Evolutionary conservation across 805 yeast species (phyloP).

Genomic region (Candida maltosa): DNA sequence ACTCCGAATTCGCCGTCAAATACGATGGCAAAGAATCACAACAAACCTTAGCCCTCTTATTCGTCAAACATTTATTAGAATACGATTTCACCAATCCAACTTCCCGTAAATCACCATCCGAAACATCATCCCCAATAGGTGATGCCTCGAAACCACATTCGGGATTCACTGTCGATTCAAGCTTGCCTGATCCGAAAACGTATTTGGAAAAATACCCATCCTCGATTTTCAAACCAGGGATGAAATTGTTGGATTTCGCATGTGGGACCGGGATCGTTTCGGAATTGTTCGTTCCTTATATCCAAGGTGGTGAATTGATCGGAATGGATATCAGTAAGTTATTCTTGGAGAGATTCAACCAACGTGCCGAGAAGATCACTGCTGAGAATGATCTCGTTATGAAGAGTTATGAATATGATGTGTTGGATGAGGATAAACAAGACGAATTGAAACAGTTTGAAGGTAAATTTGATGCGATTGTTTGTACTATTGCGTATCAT

Average conservation of each 20-base stretch:
- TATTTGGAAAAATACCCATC: constrained; percentile 8
- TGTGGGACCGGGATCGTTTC: constrained; percentile 42
- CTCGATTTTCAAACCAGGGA: constrained; percentile 17
- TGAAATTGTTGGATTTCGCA: constrained; percentile 36
- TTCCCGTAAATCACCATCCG: constrained; percentile 11
- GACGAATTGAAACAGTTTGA: constrained; percentile 13
- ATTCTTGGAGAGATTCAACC: constrained; percentile 15
- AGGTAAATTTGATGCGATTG: constrained; percentile 27
- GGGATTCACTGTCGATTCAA: constrained; percentile 9
- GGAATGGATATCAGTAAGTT: constrained; percentile 37
- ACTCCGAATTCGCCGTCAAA: constrained; percentile 12
- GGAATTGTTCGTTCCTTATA: constrained; percentile 25
- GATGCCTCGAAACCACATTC: constrained; percentile 10
- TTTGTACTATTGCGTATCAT: constrained; percentile 37
- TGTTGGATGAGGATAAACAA: constrained; percentile 15
- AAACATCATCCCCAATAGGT: constrained; percentile 11
- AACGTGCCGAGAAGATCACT: constrained; percentile 9
- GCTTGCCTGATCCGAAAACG: constrained; percentile 12
- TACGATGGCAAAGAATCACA: constrained; percentile 21
- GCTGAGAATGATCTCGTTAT: constrained; percentile 3
- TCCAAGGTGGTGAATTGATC: constrained; percentile 17
- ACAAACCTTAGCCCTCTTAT: constrained; percentile 13
- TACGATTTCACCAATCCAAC: constrained; percentile 12
- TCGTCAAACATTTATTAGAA: constrained; percentile 17
- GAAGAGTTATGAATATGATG: constrained; percentile 19